These are phyloP conservation scores for Pythium folliculosum DNA, from an alignment of 352 stramenopile genomes.

Conservation along the genomic window DNA sequence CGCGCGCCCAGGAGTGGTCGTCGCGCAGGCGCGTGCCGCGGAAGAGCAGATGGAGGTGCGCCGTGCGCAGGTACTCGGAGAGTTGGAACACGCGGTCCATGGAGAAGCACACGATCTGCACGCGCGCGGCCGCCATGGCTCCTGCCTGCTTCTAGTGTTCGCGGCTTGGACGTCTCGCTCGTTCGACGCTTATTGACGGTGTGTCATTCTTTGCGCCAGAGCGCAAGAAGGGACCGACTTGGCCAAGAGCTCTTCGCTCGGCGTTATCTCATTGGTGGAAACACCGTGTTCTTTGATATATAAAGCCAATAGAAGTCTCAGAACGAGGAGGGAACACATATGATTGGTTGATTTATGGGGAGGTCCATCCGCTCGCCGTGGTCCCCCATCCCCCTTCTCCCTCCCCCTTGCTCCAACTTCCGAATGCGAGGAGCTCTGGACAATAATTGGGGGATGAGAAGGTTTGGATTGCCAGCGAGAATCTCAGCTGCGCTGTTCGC, in stretches of 20 bases:
- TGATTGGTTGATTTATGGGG: conserved; percentile 3
- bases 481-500: neutral
- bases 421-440: neutral
- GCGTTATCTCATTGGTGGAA: neutral
- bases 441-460: neutral
- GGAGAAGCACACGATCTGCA: conserved; percentile 63
- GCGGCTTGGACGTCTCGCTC: conserved; percentile 2
- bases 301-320: neutral
- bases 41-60: conserved; percentile 37
- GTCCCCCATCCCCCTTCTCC: neutral
- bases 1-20: conserved; percentile 30
- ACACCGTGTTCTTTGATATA: neutral
- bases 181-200: conserved; percentile 1
- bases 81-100: conserved; percentile 70
- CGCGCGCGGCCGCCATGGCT: conserved; percentile 21
- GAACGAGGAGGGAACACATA: neutral
- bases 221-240: conserved; percentile 9
- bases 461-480: neutral
- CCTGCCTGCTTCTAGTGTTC: neutral
- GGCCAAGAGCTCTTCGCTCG: neutral
- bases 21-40: conserved; percentile 28
- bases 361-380: neutral
- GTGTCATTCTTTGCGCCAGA: conserved; percentile 9
- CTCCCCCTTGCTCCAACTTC: neutral
- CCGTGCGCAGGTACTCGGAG: conserved; percentile 53